Conservation (phyloP, 352 stramenopile genomes). For the Pythium brachiatum region DNA sequence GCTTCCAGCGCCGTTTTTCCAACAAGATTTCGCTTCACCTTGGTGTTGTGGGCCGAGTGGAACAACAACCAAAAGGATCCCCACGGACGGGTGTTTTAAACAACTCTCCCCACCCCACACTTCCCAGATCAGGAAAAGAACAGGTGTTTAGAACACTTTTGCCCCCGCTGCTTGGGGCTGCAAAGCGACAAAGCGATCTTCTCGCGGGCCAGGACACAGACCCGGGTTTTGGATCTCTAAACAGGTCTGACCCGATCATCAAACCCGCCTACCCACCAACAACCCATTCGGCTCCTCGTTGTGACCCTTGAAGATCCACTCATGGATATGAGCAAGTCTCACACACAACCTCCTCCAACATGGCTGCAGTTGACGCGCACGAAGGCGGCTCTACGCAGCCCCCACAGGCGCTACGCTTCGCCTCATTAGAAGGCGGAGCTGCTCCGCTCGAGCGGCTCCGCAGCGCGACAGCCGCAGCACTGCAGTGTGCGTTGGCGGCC, state of each 20-base stretch:
- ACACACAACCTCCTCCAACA: not conserved
- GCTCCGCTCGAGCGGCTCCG: conserved; percentile 29
- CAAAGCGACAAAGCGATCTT: conserved; percentile 17
- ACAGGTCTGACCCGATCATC: not conserved
- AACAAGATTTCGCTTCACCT: conserved; percentile 22
- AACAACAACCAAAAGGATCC: conserved; percentile 1
- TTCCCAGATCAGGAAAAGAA: not conserved
- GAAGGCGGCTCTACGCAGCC: not conserved
- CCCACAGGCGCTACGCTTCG: conserved; percentile 10
- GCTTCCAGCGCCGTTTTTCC: conserved; percentile 5
- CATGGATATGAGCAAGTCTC: too few species aligned
- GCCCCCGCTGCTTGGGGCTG: not conserved
- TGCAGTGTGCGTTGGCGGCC: conserved; percentile 40
- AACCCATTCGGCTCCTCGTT: not conserved
- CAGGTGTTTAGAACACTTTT: conserved; percentile 16
- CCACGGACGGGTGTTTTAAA: conserved; percentile 13
- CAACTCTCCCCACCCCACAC: not conserved
- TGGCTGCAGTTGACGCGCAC: conserved; percentile 3
- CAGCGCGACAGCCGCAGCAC: conserved; percentile 37
- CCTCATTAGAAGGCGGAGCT: conserved; percentile 5
- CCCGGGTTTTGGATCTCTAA: not conserved
- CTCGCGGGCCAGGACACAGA: not conserved
- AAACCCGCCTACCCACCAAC: not conserved
- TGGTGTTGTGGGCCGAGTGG: not conserved
- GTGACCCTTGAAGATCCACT: conserved; percentile 20